Conservation (phyloP, 371 early-diverging fungal species). For the Rhizopus delemar region DNA sequence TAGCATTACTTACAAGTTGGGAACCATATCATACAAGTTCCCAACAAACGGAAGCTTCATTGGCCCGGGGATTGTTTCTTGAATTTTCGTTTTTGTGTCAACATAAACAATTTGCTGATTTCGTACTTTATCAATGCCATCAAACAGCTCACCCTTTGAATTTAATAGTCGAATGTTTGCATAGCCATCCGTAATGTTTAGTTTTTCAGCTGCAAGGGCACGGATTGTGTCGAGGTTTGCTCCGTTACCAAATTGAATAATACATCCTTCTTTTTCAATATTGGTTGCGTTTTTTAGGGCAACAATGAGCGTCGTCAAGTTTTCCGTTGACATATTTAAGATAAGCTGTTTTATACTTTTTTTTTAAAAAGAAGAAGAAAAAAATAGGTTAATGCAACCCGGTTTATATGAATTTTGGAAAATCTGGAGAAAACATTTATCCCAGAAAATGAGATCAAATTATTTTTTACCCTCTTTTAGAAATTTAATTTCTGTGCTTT, state of each 20-base stretch:
- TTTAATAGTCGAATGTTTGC: constrained; percentile 20
- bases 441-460: no score
- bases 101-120: constrained; percentile 32
- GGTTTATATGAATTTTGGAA: no score
- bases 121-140: constrained; percentile 24
- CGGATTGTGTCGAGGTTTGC: constrained; percentile 33
- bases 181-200: constrained; percentile 16
- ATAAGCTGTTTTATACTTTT: no score
- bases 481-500: no score
- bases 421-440: no score
- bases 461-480: no score
- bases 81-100: constrained; percentile 23
- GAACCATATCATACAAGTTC: constrained; percentile 37
- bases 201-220: constrained; percentile 32
- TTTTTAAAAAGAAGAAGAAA: no score
- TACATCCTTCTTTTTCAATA: constrained; percentile 33
- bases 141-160: constrained; percentile 16
- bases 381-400: no score
- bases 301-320: constrained; percentile 33
- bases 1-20: constrained; percentile 28
- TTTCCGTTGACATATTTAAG: constrained; percentile 16
- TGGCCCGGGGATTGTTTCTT: constrained; percentile 34
- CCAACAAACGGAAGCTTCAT: constrained; percentile 35
- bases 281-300: constrained; percentile 21
- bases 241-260: constrained; percentile 30